Percentiles rank a stretch among this genome's conserved stretches.
These are phyloP conservation scores for Monosporascus sp. DNA, from an alignment of 2,329 filamentous ascomycete species.

Conservation along the genomic window DNA sequence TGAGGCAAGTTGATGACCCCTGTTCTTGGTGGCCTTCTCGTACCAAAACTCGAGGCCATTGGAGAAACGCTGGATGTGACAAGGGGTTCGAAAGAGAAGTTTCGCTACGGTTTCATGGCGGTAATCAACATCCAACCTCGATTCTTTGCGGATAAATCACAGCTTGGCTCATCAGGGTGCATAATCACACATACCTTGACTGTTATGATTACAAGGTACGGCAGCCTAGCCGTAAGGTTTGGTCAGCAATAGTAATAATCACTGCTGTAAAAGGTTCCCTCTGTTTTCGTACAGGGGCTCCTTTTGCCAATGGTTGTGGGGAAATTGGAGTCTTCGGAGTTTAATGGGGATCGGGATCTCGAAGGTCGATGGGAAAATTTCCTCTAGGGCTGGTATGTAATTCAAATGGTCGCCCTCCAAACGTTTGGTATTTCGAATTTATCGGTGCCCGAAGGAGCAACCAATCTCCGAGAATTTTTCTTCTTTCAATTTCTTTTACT, in stretches of 20 bases:
- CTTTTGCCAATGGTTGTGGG: background rate
- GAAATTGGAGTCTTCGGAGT: background rate
- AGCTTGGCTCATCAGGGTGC: too few relatives aligned
- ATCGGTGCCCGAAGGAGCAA: background rate
- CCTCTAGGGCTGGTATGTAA: too few relatives aligned
- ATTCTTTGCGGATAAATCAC: too few relatives aligned
- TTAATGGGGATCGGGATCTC: too few relatives aligned
- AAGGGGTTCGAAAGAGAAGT: background rate
- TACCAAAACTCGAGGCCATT: background rate
- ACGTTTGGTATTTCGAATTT: background rate
- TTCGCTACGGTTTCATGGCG: background rate
- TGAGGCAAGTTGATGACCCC: background rate
- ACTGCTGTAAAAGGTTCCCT: background rate
- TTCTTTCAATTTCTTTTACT: slow-evolving; percentile 9
- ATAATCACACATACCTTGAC: too few relatives aligned
- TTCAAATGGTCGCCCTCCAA: background rate
- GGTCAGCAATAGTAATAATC: background rate
- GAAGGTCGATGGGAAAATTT: too few relatives aligned
- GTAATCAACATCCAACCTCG: background rate
- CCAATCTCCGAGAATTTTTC: background rate
- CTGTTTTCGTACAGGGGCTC: background rate
- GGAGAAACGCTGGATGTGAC: background rate
- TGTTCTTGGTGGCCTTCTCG: background rate
- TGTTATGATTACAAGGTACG: too few relatives aligned
- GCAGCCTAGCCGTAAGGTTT: too few relatives aligned